Conservation (phyloP, 2,329 filamentous ascomycete species). For the Xylariaceae sp. region DNA sequence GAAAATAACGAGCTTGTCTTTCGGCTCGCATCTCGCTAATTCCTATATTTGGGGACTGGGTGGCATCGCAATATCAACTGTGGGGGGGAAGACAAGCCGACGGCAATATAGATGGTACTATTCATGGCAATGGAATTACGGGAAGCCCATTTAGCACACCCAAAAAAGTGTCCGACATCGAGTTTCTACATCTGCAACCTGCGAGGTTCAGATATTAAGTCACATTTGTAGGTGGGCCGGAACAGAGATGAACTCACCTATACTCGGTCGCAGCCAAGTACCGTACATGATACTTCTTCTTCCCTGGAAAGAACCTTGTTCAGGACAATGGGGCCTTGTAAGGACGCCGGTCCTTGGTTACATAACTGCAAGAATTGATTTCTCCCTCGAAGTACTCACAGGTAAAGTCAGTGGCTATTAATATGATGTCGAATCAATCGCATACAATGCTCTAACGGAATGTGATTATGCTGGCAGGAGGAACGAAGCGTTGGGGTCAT, state of each 20-base stretch:
- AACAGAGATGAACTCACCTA: constrained; percentile 21
- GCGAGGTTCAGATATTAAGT: constrained; percentile 29
- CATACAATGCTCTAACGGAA: too few relatives aligned
- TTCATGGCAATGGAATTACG: constrained; percentile 23
- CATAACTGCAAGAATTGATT: too few relatives aligned
- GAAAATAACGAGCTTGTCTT: constrained; percentile 5
- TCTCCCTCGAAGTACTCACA: too few relatives aligned
- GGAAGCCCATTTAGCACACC: constrained; percentile 22
- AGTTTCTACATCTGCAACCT: constrained; percentile 23
- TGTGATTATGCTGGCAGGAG: too few relatives aligned
- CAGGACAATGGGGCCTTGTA: too few relatives aligned
- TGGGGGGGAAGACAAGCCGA: background rate
- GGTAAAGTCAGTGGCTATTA: too few relatives aligned
- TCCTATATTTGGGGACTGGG: constrained; percentile 15
- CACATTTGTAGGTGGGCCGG: constrained; percentile 24
- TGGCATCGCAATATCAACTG: constrained; percentile 9
- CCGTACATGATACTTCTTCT: constrained; percentile 3
- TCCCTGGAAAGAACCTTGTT: too few relatives aligned
- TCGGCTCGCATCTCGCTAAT: constrained; percentile 7
- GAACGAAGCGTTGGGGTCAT: too few relatives aligned
- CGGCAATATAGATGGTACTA: constrained; percentile 10
- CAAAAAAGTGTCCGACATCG: constrained; percentile 22
- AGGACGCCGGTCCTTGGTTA: too few relatives aligned
- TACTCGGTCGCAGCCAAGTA: constrained; percentile 13
- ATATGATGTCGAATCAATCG: too few relatives aligned